Base-by-base conservation (phyloP, 2,329 filamentous ascomycete genomes). In the Verticillium zaregamsianum region DNA sequence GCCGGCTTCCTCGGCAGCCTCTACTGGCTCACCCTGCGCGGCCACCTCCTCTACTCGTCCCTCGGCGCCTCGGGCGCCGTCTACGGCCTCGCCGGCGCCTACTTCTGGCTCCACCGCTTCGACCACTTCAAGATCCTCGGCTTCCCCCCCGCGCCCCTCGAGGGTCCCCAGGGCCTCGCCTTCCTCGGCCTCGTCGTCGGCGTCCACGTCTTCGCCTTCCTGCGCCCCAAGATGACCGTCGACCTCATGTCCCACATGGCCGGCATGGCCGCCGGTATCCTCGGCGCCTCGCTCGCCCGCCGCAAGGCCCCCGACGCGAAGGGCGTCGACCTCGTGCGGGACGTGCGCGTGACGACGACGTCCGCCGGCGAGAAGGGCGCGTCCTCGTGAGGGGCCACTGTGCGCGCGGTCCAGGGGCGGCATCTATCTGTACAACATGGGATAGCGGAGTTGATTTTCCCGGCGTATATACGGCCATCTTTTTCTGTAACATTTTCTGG, bases 21-120 rank as follows among this genome's bases (percentile, higher is more conserved):
- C 62, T 68, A 76, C 32, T 73, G 74, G 56, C 78, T 83, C 62
- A 81, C 83, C 56, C 70, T 83, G 59, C 70, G 77, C 58, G 75
- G 78, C 15, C 73, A 77, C 67, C 68, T 86, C 57, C 70, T 74
- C 14, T 74, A 78, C 59, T 79, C 86, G 40, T 83, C 84, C 2
- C 77, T 90, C 11, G 90, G 90, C n/a, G 87, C 87, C 1, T 90
- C 87, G 7, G 88, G 86, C 12, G 85, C 84, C 39, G 77, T 88
- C 5, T 82, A 85, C 65, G 89, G 88, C 25, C 69, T 91, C 25
- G 71, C 84, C 8, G 82, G 81, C 2, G 86, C 87, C 1, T 90
- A 86, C 72, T 85, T 88, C 67, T 86, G 84, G 80, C 73, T 83
- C 65, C 81, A 87, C 69, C 75, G 79, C 59, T 77, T 78, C 61